Base-by-base conservation (phyloP, 495 filamentous ascomycete species). In the Aspergillus conjunctus region DNA sequence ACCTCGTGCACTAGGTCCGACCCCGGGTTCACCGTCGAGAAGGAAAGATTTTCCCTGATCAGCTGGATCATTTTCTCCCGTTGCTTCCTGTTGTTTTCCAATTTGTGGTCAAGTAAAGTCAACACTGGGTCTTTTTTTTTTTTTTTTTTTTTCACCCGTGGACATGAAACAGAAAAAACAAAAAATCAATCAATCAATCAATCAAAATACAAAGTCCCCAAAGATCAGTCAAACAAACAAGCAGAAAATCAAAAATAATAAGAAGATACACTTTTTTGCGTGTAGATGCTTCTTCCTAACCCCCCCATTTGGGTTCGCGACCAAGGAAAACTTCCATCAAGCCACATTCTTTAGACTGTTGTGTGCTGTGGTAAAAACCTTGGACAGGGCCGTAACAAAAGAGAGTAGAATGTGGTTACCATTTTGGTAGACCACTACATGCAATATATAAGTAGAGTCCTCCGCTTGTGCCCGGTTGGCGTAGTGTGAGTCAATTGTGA, bases 271-370 rank as follows among this genome's bases (percentile, higher is more conserved):
- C 11, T 41, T 41, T n/a, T 9, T 14, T n/a, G n/a, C n/a, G 15
- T 41, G 17, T 14, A 20, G 18, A n/a, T n/a, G 9, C 21, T 51
- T 51, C 21, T 30, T 31, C 18, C 5, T 31, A 33, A 15, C 50
- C 50, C 50, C 50, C 50, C 50, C 50, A 52, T 52, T 52, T 52
- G 50, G 50, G 50, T 52, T n/a, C 15, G 12, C 15, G 33, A 20
- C 50, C 50, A 33, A 34, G 50, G 50, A 34, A 52, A 52, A 32
- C 30, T 34, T 33, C 30, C 33, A 34, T 17, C 50, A 34, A n/a
- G 9, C 37, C 37, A 41, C 37, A 5, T 41, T 41, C 15, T 41
- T 41, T 41, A 14, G 37, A 14, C 37, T 41, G 37, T 41, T 41
- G 37, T 41, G 37, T 14, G 37, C 10, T n/a, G 26, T 52, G 50